Evolutionary conservation across 106 monocot genomes (phyloP).

Genomic region (Xerophyta viscosa): DNA sequence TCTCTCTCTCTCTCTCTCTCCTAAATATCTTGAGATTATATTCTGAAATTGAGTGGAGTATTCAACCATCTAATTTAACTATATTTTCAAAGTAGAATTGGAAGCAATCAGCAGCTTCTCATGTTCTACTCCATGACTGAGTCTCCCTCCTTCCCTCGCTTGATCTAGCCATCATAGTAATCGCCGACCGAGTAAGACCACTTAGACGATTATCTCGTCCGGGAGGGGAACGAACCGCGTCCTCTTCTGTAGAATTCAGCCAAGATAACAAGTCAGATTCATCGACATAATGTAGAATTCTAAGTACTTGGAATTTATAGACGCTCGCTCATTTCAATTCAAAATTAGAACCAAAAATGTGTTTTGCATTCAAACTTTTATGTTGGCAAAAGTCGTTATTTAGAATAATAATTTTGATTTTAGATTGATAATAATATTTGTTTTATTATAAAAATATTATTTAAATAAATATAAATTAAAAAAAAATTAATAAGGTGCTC

Average conservation of each 20-base stretch:
- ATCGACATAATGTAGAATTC: neutral
- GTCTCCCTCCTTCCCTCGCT: neutral
- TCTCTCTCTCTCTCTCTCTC: too few species aligned
- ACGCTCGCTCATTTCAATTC: too few species aligned
- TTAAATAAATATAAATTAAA: too few species aligned
- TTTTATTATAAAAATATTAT: too few species aligned
- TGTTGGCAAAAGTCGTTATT: too few species aligned
- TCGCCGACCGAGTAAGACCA: neutral
- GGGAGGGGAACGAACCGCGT: constrained; percentile 42
- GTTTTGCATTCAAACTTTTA: neutral
- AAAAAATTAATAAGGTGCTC: too few species aligned
- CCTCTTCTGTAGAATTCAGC: constrained; percentile 26
- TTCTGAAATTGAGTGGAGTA: too few species aligned
- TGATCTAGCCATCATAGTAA: neutral
- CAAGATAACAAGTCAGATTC: neutral
- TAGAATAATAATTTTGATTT: too few species aligned
- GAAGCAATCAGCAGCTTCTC: constrained; percentile 35
- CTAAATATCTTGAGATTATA: too few species aligned
- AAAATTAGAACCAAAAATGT: neutral
- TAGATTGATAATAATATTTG: too few species aligned
- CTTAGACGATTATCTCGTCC: constrained; percentile 36
- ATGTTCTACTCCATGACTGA: constrained; percentile 21
- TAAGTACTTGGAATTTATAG: neutral
- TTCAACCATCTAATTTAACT: too few species aligned
- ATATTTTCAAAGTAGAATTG: constrained; percentile 1